Base-by-base conservation (phyloP, 192 early-diverging fungal species). In the Backusella sp. region DNA sequence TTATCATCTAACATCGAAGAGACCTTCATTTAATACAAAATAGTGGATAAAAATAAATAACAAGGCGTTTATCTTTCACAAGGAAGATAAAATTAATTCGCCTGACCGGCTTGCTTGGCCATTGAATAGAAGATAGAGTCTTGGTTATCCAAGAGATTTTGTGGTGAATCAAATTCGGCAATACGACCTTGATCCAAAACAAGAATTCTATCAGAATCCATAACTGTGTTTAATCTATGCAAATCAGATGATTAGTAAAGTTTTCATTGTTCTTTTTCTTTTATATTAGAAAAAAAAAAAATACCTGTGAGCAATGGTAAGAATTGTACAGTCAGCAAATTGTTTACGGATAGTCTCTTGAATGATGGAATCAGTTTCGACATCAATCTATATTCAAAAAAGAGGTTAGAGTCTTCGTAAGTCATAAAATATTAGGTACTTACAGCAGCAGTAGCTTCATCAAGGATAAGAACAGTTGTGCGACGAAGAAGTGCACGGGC, bases 381-480 rank as follows among this genome's bases (percentile, higher is more conserved):
- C 74, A 76, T 91, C 86, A 66, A 90, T 83, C 75, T 79, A 79
- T 66, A 62, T 26, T 67, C 17, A 36, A 32, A 68, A n/a, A 4
- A 68, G 9, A 68, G n/a, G 19, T 68, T 68, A 68, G n/a, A 28
- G 6, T n/a, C 1, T 11, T 49, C 3, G 52, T 11, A 30, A 23
- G 28, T 52, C 32, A 26, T 30, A 30, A 70, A 11, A 19, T 36
- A 35, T 35, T 1, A 32, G n/a, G 8, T 32, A 74, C 76, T 77
- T 70, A 87, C 83, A 9, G 90, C 85, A 5, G 95, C 94, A 1
- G 94, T 95, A 2, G 95, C 95, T 75, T 98, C 96, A 81, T 97
- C 96, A 67, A 98, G 76, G 1, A 96, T 86, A 72, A 98, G 80
- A 12, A 96, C 81, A 67, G 88, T 86, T 76, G 92, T 88, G 49